Conservation (phyloP, 2,329 filamentous ascomycete genomes). For the Fusarium abutilonis region DNA sequence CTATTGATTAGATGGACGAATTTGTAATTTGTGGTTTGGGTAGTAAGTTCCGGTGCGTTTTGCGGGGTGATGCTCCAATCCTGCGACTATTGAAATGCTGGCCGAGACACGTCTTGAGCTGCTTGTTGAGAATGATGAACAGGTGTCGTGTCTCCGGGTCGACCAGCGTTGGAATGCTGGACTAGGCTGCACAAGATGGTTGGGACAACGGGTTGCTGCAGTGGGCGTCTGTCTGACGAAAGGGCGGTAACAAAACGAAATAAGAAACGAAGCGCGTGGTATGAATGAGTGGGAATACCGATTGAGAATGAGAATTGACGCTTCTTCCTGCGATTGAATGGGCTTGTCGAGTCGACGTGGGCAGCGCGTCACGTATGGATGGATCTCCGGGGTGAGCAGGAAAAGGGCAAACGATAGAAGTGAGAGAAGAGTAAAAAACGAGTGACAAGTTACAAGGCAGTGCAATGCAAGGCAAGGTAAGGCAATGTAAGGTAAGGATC, state of each 20-base stretch:
- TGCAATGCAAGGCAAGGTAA: slow-evolving; percentile 36
- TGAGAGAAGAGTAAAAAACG: slow-evolving; percentile 33
- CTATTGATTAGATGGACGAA: slow-evolving; percentile 1
- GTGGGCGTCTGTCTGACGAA: slow-evolving; percentile 6
- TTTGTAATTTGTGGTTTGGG: slow-evolving; percentile 11
- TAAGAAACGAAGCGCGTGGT: slow-evolving; percentile 30
- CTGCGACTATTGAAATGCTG: slow-evolving; percentile 9
- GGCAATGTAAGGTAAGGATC: slow-evolving; percentile 43
- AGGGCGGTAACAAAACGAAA: slow-evolving; percentile 20
- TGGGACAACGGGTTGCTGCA: slow-evolving; percentile 20
- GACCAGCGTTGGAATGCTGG: slow-evolving; percentile 40
- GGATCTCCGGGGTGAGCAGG: background rate
- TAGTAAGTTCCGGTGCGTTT: slow-evolving; percentile 5
- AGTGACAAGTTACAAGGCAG: slow-evolving; percentile 37
- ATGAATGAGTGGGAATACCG: slow-evolving; percentile 38
- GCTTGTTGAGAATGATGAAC: slow-evolving; percentile 27
- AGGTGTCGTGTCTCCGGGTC: slow-evolving; percentile 36
- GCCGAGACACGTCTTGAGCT: slow-evolving; percentile 11
- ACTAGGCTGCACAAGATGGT: slow-evolving; percentile 23
- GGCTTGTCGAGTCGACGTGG: slow-evolving; percentile 31
- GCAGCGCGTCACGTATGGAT: slow-evolving; percentile 34
- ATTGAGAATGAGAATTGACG: slow-evolving; percentile 13
- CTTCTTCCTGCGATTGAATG: slow-evolving; percentile 23
- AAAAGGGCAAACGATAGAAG: slow-evolving; percentile 32
- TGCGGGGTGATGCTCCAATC: slow-evolving; percentile 25